These are phyloP conservation scores for Babesia sp. DNA, from an alignment of 169 alveolate genomes.

Conservation along the genomic window DNA sequence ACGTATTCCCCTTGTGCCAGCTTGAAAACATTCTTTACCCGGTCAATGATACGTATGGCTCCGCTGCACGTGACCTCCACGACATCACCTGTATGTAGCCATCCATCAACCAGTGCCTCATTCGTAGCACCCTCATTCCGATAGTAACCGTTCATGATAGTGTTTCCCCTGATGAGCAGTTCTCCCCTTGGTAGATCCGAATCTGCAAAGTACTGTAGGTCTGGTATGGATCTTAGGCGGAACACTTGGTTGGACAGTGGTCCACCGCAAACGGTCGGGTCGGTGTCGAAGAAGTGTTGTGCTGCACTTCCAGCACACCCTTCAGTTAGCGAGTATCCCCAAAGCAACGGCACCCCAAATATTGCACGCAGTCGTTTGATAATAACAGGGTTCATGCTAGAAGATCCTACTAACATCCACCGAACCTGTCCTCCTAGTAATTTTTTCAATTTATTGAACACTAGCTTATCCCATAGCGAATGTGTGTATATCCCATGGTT, in stretches of 20 bases:
- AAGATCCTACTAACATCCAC: constrained; percentile 86
- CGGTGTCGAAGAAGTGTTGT: constrained; percentile 75
- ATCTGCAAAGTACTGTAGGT: constrained; percentile 84
- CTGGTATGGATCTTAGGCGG: constrained; percentile 90
- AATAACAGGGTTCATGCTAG: constrained; percentile 85
- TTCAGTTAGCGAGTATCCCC: constrained; percentile 96
- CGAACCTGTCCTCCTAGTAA: constrained; percentile 89
- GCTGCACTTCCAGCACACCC: constrained; percentile 81
- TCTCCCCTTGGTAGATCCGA: constrained; percentile 92
- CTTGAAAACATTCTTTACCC: constrained; percentile 93
- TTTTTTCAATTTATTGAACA: constrained; percentile 82
- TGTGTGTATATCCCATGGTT: constrained; percentile 66
- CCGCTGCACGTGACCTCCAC: constrained; percentile 83
- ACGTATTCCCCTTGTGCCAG: constrained; percentile 95
- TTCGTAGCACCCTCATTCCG: constrained; percentile 86
- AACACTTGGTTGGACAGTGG: constrained; percentile 78
- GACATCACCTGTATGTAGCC: constrained; percentile 92
- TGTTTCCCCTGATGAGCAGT: constrained; percentile 86
- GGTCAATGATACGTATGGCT: constrained; percentile 88
- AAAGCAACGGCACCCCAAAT: constrained; percentile 81
- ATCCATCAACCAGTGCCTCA: constrained; percentile 86
- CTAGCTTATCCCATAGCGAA: constrained; percentile 74
- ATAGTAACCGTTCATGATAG: constrained; percentile 87
- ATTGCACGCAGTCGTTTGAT: constrained; percentile 81
- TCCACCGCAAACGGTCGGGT: constrained; percentile 86